Base-by-base conservation (phyloP, 2,329 filamentous ascomycete species). In the Daldinia eschscholtzii region DNA sequence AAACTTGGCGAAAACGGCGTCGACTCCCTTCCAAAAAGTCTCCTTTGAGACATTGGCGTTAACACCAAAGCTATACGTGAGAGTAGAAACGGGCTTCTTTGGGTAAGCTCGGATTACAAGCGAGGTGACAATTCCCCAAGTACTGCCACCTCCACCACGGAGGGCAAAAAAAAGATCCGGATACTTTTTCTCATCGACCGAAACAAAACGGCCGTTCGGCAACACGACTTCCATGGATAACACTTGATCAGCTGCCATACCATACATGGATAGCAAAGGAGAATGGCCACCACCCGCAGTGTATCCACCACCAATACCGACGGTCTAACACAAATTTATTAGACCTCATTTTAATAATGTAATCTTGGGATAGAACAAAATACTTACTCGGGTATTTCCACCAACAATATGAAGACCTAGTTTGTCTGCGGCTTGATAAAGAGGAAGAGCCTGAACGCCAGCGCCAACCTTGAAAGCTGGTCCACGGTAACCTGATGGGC, bases 381-480 rank as follows among this genome's bases (percentile, higher is more conserved):
- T 6, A 65, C 69, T 60, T 60, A 71, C 69, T 13, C 86, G 85
- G 18, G 70, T 70, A 26, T 85, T 85, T 3, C 87, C 87, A 26
- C 83, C 85, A 2, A 89, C 83, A 4, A 88, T 80, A 0, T 80
- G 81, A 58, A 84, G 79, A 1, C 83, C 83, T 33, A 82, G 74
- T 18, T 81, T 77, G 13, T 84, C 74, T 2, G 85, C 86, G 52
- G 81, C 82, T 23, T 82, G 80, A 72, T 88, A 88, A 3, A 87
- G 77, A 64, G 88, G 85, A 39, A 79, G 79, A 1, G 83, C 85
- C 65, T 86, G 79, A 6, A 89, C 83, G 57, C 87, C 87, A n/a
- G 86, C 81, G 1, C 85, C 87, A 26, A 87, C 78, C 76, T 86
- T 88, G 71, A 88, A 82, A 1, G 86, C 87, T 2, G 83, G 79